These are phyloP conservation scores for Globisporangium acanthophoron DNA, from an alignment of 352 stramenopile genomes.

Conservation along the genomic window DNA sequence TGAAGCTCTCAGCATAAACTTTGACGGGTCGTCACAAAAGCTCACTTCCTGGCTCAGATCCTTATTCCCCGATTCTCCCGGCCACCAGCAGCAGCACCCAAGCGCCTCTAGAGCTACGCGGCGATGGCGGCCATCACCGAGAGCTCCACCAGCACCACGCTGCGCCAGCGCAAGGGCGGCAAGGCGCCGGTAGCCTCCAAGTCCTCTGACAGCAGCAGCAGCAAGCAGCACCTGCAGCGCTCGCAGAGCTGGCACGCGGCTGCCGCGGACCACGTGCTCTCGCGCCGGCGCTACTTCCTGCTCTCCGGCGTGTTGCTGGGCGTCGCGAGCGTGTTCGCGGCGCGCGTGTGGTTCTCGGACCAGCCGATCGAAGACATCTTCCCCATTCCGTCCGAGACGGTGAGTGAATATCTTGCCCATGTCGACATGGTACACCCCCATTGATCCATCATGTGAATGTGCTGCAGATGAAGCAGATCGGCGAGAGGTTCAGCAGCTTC, in stretches of 20 bases:
- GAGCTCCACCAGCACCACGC: slow-evolving; percentile 2
- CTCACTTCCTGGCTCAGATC: too few relatives aligned
- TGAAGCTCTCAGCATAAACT: too few relatives aligned
- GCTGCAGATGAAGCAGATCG: slow-evolving; percentile 36
- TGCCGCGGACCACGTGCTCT: slow-evolving; percentile 50
- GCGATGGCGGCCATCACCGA: not conserved
- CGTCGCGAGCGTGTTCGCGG: slow-evolving; percentile 37
- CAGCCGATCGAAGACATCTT: slow-evolving; percentile 36
- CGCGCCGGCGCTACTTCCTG: slow-evolving; percentile 69
- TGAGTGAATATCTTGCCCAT: slow-evolving; percentile 6
- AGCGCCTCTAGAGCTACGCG: not conserved
- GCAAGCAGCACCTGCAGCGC: slow-evolving; percentile 17
- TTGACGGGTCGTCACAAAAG: too few relatives aligned
- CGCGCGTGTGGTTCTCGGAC: slow-evolving; percentile 50
- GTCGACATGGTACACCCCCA: too few relatives aligned
- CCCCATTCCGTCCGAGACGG: slow-evolving; percentile 27
- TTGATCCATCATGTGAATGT: not conserved
- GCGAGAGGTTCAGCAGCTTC: slow-evolving; percentile 55
- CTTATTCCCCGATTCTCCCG: not conserved
- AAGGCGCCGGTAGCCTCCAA: not conserved
- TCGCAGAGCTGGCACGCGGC: slow-evolving; percentile 51
- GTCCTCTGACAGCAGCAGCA: not conserved
- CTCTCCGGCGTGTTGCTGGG: slow-evolving; percentile 51
- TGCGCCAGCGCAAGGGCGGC: slow-evolving; percentile 22
- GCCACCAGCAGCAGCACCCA: too few relatives aligned